phyloP scores from a whole-genome alignment of 208 protist genomes.

The Crithidia expoeki region DNA sequence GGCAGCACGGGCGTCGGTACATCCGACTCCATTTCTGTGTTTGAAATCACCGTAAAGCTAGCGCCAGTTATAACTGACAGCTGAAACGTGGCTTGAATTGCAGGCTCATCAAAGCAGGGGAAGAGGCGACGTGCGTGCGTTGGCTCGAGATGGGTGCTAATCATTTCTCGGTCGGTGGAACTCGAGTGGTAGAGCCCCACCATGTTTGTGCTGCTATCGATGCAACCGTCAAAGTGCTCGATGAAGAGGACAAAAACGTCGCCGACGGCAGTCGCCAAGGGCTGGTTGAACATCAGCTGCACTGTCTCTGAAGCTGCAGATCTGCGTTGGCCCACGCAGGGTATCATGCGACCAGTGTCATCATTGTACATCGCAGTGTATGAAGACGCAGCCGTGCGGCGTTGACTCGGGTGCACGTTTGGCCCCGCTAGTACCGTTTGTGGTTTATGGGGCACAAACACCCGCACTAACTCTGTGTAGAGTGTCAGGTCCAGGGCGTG shows the following conservation, averaged over 20 bases:
- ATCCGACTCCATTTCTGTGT: conserved; percentile 50
- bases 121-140: conserved; percentile 55
- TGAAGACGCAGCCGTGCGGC: background rate
- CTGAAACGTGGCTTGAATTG: conserved; percentile 54
- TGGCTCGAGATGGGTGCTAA: conserved; percentile 76
- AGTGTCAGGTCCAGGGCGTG: conserved; percentile 44
- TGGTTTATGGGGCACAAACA: conserved; percentile 4
- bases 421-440: background rate
- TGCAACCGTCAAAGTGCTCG: conserved; percentile 43
- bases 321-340: conserved; percentile 20
- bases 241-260: conserved; percentile 44
- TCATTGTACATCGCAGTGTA: background rate
- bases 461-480: background rate
- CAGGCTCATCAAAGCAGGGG: conserved; percentile 81
- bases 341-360: conserved; percentile 2
- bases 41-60: conserved; percentile 47
- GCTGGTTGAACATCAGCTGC: conserved; percentile 37
- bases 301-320: conserved; percentile 40
- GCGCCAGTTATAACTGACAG: conserved; percentile 51
- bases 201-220: conserved; percentile 21
- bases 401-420: conserved; percentile 12
- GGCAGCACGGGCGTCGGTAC: conserved; percentile 15
- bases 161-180: conserved; percentile 32
- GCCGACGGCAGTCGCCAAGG: conserved; percentile 39
- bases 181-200: conserved; percentile 50